Evolutionary conservation across 2,329 filamentous ascomycete species (phyloP), one percentile per base, ranked within the genome.

Genomic region (Alternaria brassicicola): DNA sequence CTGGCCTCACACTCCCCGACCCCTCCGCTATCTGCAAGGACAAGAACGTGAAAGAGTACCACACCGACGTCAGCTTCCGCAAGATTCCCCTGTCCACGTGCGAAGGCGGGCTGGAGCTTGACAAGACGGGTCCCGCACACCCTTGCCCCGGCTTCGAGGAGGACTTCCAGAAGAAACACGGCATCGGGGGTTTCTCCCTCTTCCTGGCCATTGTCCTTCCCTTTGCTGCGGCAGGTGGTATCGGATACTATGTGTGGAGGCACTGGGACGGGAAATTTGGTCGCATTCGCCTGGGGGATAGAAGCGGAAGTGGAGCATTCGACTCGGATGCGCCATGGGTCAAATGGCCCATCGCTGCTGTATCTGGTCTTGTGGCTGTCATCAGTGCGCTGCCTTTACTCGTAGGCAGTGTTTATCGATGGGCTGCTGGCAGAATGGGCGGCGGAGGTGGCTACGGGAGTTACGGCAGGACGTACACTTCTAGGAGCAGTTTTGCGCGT

Each of bases 231-330:
- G 94, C 95, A 1, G 85, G 81, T 1, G 88, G 83, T 4, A 83
- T 89, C 13, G 95, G 95, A 36, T 97, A 91, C 82, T 97, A 88
- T 78, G 89, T 94, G 19, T 97, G 89, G 82, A 86, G 82, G 59
- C 91, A 91, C 78, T 97, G 92, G 91, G 88, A 88, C 68, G 88
- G 88, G 77, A 96, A 96, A 75, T 96, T 98, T 74, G 95, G 95
- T 10, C 89, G 94, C 74, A 82, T 99, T 74, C 86, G 92, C 21
- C 86, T 99, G 13, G 95, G 95, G 55, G 95, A 97, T 7, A 42
- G 49, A 3, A 46, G 46, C 1, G 64, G 65, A 6, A 64, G 69
- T 1, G 56, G 63, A 12, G 62, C 65, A 10, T 73, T 72, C 28
- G 87, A 93, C 71, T 84, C 86, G 63, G 89, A 96, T 51, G 86